Evolutionary conservation across 2,329 filamentous ascomycete species (phyloP).

Genomic region (Neodidymelliopsis sp.): DNA sequence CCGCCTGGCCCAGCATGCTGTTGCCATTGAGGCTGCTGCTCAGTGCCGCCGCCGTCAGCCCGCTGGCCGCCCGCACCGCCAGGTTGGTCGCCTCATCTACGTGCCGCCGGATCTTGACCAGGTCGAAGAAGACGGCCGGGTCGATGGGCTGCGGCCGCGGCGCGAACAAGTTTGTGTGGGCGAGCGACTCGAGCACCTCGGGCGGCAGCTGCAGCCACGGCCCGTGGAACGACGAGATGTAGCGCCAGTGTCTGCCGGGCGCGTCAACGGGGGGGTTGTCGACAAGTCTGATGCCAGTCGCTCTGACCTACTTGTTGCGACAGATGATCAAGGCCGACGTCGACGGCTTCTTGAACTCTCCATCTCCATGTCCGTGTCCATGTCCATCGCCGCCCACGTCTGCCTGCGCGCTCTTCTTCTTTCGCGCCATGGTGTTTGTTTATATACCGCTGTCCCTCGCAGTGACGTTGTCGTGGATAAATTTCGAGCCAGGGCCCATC

Average conservation of each 20-base stretch:
- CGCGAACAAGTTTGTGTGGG: conserved; percentile 80
- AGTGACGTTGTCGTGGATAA: conserved; percentile 12
- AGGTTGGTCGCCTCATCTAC: conserved; percentile 83
- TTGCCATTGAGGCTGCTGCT: conserved; percentile 62
- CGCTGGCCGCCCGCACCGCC: conserved; percentile 78
- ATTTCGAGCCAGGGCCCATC: conserved; percentile 3
- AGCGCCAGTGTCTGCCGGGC: conserved; percentile 75
- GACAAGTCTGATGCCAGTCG: conserved; percentile 16
- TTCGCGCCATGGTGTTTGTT: conserved; percentile 38
- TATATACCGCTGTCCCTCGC: neutral
- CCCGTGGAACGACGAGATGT: conserved; percentile 83
- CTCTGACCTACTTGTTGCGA: conserved; percentile 52
- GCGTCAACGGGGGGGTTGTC: conserved; percentile 24
- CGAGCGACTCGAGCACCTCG: conserved; percentile 80
- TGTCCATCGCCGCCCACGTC: conserved; percentile 1
- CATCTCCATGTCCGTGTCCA: too few species aligned
- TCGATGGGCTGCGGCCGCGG: conserved; percentile 79
- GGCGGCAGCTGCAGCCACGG: conserved; percentile 82
- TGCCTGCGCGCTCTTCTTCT: conserved; percentile 40
- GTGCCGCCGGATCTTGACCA: conserved; percentile 80
- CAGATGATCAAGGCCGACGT: conserved; percentile 51
- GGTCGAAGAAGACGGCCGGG: conserved; percentile 81
- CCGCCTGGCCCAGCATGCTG: conserved; percentile 44
- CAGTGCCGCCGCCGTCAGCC: conserved; percentile 70
- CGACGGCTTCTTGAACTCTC: too few species aligned